phyloP scores from a whole-genome alignment of 305 asterid species.

The Fraxinus albicans region DNA sequence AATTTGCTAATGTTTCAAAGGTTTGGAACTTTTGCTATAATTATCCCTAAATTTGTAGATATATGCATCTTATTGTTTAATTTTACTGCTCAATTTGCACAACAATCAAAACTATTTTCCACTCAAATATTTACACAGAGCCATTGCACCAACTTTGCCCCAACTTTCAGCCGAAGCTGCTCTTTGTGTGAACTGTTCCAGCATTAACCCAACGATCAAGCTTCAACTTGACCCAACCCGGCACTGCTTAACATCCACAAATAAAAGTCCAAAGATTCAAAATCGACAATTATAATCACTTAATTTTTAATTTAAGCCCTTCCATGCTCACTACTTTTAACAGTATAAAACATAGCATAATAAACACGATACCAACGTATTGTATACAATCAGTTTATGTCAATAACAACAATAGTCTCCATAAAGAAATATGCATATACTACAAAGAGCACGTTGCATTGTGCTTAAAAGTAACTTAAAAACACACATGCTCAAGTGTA shows the following conservation, averaged over 20 bases:
- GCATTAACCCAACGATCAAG: not conserved
- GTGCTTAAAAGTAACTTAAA: not conserved
- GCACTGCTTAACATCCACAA: not conserved
- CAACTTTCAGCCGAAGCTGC: not conserved
- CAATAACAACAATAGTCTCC: not conserved
- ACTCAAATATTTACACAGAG: not conserved
- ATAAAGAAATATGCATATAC: not conserved
- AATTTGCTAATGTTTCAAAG: too few species aligned
- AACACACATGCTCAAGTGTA: not conserved
- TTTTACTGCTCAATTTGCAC: not conserved
- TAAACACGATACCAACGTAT: not conserved
- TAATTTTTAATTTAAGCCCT: too few species aligned
- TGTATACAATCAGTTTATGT: not conserved
- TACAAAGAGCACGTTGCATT: not conserved
- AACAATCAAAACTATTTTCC: not conserved
- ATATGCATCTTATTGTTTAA: too few species aligned
- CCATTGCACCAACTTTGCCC: not conserved
- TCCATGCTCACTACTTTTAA: not conserved
- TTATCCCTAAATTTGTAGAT: too few species aligned
- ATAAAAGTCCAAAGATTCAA: not conserved
- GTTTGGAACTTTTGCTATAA: too few species aligned
- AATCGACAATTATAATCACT: not conserved
- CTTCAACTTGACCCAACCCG: not conserved
- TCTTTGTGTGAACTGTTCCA: not conserved
- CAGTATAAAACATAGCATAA: not conserved